Conservation (phyloP, 2,329 filamentous ascomycete species). For the Penicillium sp. region DNA sequence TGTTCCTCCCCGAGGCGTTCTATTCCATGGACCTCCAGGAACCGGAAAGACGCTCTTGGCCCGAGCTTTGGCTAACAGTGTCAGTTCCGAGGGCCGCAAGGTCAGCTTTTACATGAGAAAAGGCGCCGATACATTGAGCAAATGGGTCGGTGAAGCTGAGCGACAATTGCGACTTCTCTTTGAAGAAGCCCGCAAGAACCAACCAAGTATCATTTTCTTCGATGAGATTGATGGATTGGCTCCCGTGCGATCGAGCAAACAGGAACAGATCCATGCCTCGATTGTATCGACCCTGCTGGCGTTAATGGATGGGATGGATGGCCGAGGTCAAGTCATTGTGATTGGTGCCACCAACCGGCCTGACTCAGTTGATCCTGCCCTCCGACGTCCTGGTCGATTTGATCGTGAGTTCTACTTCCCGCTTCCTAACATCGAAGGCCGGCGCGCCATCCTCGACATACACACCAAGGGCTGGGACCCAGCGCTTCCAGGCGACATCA, state of each 20-base stretch:
- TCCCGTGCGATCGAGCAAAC: slow-evolving; percentile 93
- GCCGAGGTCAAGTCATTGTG: slow-evolving; percentile 95
- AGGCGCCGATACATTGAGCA: slow-evolving; percentile 93
- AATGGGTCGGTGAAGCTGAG: slow-evolving; percentile 98
- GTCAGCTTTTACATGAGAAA: slow-evolving; percentile 99
- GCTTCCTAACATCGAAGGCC: slow-evolving; percentile 75
- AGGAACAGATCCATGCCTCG: slow-evolving; percentile 97
- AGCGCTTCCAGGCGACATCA: slow-evolving; percentile 72
- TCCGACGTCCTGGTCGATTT: slow-evolving; percentile 89
- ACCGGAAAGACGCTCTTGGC: slow-evolving; percentile 98
- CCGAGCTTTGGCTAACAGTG: slow-evolving; percentile 84
- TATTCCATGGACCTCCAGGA: slow-evolving; percentile 95
- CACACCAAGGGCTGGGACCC: slow-evolving; percentile 93
- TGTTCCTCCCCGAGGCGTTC: slow-evolving; percentile 87
- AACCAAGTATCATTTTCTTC: slow-evolving; percentile 99
- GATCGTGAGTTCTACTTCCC: slow-evolving; percentile 99
- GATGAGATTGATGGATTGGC: slow-evolving; percentile 98
- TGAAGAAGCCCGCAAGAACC: slow-evolving; percentile 90
- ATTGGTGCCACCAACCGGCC: slow-evolving; percentile 98
- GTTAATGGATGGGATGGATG: slow-evolving; percentile 97
- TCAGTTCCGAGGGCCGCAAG: slow-evolving; percentile 84
- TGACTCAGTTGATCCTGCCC: slow-evolving; percentile 93
- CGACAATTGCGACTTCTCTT: slow-evolving; percentile 91
- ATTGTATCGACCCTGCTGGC: slow-evolving; percentile 94
- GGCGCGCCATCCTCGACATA: slow-evolving; percentile 87